Evolutionary conservation across 192 early-diverging fungal species (phyloP).

Genomic region (Umbelopsis isabellina): DNA sequence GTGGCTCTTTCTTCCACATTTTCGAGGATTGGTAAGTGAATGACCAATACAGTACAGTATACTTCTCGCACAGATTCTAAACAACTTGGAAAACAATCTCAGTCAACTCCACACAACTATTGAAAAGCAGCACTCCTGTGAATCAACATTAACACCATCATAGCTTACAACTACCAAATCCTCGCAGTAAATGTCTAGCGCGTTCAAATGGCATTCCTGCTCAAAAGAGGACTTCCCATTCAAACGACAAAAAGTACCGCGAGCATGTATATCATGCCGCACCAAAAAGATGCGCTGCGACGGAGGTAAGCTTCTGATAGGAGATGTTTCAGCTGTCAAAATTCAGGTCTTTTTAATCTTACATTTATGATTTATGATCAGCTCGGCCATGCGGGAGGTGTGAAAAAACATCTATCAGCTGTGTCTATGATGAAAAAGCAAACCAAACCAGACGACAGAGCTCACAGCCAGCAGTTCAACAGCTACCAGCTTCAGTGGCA

Average conservation of each 20-base stretch:
- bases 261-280: slow-evolving; percentile 22
- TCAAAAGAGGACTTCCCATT: slow-evolving; percentile 24
- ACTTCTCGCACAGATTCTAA: too few relatives aligned
- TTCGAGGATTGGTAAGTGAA: too few relatives aligned
- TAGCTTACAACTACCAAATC: not conserved
- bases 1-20: too few relatives aligned
- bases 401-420: not conserved
- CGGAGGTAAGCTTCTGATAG: slow-evolving; percentile 14
- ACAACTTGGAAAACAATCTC: too few relatives aligned
- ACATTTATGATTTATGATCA: not conserved
- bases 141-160: slow-evolving; percentile 9
- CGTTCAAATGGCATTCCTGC: slow-evolving; percentile 21
- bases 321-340: slow-evolving; percentile 13
- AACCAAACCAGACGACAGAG: slow-evolving; percentile 2
- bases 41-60: too few relatives aligned
- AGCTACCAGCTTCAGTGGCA: not conserved
- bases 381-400: slow-evolving; percentile 12
- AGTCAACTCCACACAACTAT: too few relatives aligned
- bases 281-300: slow-evolving; percentile 27
- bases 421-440: slow-evolving; percentile 2
- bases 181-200: slow-evolving; percentile 17
- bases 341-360: not conserved
- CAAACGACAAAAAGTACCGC: slow-evolving; percentile 17
- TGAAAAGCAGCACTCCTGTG: too few relatives aligned
- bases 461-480: slow-evolving; percentile 6